Conservation (phyloP, 2,329 filamentous ascomycete species). For the Endothia cerciana region DNA sequence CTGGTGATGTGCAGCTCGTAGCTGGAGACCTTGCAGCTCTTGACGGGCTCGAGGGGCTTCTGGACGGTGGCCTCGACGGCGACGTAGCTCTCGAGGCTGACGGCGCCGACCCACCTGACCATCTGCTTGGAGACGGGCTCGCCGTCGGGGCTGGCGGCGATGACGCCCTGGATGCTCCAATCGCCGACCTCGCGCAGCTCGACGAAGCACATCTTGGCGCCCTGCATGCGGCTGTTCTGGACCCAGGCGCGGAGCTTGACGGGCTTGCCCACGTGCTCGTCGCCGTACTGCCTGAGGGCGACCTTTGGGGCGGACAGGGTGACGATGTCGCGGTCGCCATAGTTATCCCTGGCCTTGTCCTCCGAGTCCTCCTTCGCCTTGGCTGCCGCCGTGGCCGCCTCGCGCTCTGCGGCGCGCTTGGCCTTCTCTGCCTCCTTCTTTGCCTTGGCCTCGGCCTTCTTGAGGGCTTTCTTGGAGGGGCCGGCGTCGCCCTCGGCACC, state of each 20-base stretch:
- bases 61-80: slow-evolving; percentile 79
- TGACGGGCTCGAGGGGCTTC: slow-evolving; percentile 84
- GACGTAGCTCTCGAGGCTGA: slow-evolving; percentile 82
- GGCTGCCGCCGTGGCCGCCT: slow-evolving; percentile 64
- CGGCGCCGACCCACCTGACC: slow-evolving; percentile 84
- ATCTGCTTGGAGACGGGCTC: slow-evolving; percentile 76
- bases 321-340: slow-evolving; percentile 65
- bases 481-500: slow-evolving; percentile 68
- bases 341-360: slow-evolving; percentile 75
- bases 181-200: slow-evolving; percentile 77
- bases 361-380: slow-evolving; percentile 48
- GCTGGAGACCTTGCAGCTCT: slow-evolving; percentile 78
- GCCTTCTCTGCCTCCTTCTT: slow-evolving; percentile 88
- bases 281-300: slow-evolving; percentile 65
- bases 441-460: slow-evolving; percentile 84
- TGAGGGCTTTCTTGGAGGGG: slow-evolving; percentile 77
- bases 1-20: slow-evolving; percentile 89
- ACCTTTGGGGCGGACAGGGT: slow-evolving; percentile 55
- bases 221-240: slow-evolving; percentile 85
- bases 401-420: slow-evolving; percentile 71
- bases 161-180: slow-evolving; percentile 82
- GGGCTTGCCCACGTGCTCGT: slow-evolving; percentile 68
- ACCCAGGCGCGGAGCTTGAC: slow-evolving; percentile 80
- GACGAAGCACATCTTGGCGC: slow-evolving; percentile 88
- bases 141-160: slow-evolving; percentile 67